phyloP scores from a whole-genome alignment of 2,329 filamentous ascomycete species.

The Xylariomycetidae sp. region DNA sequence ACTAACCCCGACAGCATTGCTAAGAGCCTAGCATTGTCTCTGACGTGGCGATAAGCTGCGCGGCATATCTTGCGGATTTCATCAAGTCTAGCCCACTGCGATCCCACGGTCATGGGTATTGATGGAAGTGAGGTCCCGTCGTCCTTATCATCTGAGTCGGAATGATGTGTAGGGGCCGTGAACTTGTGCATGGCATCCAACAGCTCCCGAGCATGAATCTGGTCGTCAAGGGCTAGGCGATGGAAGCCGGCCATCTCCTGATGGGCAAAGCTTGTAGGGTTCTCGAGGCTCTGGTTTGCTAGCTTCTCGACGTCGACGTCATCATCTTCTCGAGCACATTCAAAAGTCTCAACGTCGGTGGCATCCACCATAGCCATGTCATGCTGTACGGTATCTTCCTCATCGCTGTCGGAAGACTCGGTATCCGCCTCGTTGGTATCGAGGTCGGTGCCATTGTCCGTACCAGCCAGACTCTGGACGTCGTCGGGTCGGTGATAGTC shows the following conservation, averaged over 20 bases:
- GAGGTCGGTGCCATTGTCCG: slow-evolving; percentile 40
- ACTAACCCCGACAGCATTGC: slow-evolving; percentile 13
- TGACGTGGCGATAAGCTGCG: slow-evolving; percentile 1
- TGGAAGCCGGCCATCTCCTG: slow-evolving; percentile 15
- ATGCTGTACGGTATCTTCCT: slow-evolving; percentile 12
- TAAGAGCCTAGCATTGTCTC: slow-evolving; percentile 13
- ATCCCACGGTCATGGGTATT: background rate
- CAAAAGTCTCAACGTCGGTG: slow-evolving; percentile 13
- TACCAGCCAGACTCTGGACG: slow-evolving; percentile 40
- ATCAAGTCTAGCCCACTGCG: background rate
- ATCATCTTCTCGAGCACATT: slow-evolving; percentile 13
- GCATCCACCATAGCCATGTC: slow-evolving; percentile 3
- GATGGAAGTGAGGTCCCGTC: too few species aligned
- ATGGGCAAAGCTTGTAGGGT: slow-evolving; percentile 26
- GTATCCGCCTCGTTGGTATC: slow-evolving; percentile 40
- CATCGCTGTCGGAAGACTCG: slow-evolving; percentile 37
- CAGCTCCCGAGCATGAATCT: slow-evolving; percentile 4
- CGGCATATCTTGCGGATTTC: background rate
- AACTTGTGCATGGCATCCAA: slow-evolving; percentile 2
- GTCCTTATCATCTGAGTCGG: background rate
- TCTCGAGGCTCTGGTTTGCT: slow-evolving; percentile 27
- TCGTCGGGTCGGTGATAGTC: slow-evolving; percentile 46
- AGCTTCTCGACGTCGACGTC: slow-evolving; percentile 21
- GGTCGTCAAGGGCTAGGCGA: slow-evolving; percentile 7
- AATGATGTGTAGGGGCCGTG: slow-evolving; percentile 1